These are phyloP conservation scores for Salix dunnii DNA, from an alignment of 345 rosid species.

Conservation along the genomic window DNA sequence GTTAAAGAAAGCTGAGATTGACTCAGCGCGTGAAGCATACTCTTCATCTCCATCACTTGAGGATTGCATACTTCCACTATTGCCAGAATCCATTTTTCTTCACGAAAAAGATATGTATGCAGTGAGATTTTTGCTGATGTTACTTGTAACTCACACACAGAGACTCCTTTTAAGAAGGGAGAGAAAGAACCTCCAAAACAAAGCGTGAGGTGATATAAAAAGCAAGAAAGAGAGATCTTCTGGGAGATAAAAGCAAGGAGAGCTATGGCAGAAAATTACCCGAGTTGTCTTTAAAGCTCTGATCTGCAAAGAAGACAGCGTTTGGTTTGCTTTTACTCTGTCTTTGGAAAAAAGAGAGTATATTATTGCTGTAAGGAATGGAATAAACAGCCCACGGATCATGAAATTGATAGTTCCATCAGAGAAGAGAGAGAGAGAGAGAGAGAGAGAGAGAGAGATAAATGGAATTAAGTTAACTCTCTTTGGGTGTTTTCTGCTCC, in stretches of 20 bases:
- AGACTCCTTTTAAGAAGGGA: constrained; percentile 19
- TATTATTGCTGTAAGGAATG: constrained; percentile 2
- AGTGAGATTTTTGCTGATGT: not conserved
- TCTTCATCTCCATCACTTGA: constrained; percentile 80
- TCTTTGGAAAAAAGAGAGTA: constrained; percentile 26
- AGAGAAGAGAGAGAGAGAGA: constrained; percentile 6
- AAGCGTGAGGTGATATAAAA: constrained; percentile 14
- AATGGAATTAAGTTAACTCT: not conserved
- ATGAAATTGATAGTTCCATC: constrained; percentile 27
- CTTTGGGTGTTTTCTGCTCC: not conserved
- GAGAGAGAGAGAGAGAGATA: constrained; percentile 2
- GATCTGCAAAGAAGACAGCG: constrained; percentile 34
- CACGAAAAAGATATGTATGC: constrained; percentile 5
- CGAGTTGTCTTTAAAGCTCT: constrained; percentile 33
- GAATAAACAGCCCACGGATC: constrained; percentile 26
- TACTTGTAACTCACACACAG: constrained; percentile 10
- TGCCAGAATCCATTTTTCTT: constrained; percentile 65
- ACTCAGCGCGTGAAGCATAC: constrained; percentile 68
- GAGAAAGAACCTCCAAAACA: constrained; percentile 8
- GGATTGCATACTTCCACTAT: constrained; percentile 75
- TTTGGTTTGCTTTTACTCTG: constrained; percentile 16
- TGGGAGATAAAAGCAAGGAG: constrained; percentile 20
- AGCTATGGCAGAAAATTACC: constrained; percentile 33
- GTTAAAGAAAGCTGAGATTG: constrained; percentile 49
- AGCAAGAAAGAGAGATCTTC: constrained; percentile 16